Evolutionary conservation across 2,329 filamentous ascomycete species (phyloP).

Genomic region (Talaromyces sp.): DNA sequence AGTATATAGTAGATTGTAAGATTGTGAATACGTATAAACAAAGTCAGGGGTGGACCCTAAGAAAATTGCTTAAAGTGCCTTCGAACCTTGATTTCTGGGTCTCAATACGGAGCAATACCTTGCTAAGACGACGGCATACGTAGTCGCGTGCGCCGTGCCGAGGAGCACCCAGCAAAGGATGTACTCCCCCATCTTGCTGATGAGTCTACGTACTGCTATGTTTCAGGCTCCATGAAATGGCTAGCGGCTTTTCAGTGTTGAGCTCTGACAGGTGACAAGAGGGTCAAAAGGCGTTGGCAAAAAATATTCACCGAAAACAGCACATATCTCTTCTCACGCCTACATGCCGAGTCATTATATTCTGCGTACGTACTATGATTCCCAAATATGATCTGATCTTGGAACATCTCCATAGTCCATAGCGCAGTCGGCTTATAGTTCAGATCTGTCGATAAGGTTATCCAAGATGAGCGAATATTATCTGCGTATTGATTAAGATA

Average conservation of each 20-base stretch:
- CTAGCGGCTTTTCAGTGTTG: neutral
- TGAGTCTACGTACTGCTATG: neutral
- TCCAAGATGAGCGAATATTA: neutral
- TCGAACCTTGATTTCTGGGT: neutral
- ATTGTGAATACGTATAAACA: neutral
- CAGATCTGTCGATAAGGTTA: conserved; percentile 3
- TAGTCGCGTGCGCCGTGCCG: neutral
- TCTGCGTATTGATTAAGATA: neutral
- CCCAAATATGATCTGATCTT: neutral
- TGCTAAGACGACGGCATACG: neutral
- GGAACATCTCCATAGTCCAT: neutral
- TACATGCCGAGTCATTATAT: neutral
- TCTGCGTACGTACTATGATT: neutral
- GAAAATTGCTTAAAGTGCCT: neutral
- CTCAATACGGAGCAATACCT: neutral
- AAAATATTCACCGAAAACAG: neutral
- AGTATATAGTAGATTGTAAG: too few relatives aligned
- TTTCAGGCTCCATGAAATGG: neutral
- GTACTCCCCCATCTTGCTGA: neutral
- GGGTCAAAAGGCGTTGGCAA: neutral
- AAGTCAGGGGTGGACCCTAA: neutral
- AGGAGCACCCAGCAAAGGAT: too few relatives aligned
- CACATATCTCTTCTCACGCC: neutral
- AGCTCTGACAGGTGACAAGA: conserved; percentile 1
- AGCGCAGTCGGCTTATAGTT: neutral